Conservation (phyloP, 78 protist genomes). For the Dictyostelium firmibasis region DNA sequence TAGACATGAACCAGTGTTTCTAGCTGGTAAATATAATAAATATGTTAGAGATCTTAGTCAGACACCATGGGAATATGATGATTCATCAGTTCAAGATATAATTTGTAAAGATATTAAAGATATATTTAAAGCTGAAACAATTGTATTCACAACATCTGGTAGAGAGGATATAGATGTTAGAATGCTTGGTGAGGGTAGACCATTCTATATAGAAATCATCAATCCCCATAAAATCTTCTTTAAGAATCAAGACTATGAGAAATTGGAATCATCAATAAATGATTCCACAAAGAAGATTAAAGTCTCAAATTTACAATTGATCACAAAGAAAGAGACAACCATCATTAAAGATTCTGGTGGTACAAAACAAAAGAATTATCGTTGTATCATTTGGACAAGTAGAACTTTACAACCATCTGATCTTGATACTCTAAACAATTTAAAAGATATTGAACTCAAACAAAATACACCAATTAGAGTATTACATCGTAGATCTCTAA, state of each 20-base stretch:
- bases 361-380: constrained; percentile 83
- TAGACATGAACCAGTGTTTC: constrained; percentile 27
- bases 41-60: constrained; percentile 38
- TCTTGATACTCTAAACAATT: not conserved
- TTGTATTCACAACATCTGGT: constrained; percentile 74
- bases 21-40: constrained; percentile 65
- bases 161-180: constrained; percentile 96
- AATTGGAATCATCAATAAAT: not conserved
- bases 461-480: constrained; percentile 94
- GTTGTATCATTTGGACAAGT: constrained; percentile 78
- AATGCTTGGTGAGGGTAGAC: constrained; percentile 94
- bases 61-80: constrained; percentile 32
- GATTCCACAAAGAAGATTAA: constrained; percentile 1
- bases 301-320: constrained; percentile 71
- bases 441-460: not conserved
- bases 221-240: constrained; percentile 49
- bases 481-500: constrained; percentile 83
- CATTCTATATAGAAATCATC: constrained; percentile 87
- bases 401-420: constrained; percentile 1
- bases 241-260: constrained; percentile 23
- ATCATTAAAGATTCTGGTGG: constrained; percentile 72
- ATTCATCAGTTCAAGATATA: not conserved
- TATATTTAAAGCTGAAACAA: not conserved
- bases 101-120: constrained; percentile 12
- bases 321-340: constrained; percentile 59